These are phyloP conservation scores for Fraxinus excelsior DNA, from an alignment of 257 asterid species.

Conservation along the genomic window DNA sequence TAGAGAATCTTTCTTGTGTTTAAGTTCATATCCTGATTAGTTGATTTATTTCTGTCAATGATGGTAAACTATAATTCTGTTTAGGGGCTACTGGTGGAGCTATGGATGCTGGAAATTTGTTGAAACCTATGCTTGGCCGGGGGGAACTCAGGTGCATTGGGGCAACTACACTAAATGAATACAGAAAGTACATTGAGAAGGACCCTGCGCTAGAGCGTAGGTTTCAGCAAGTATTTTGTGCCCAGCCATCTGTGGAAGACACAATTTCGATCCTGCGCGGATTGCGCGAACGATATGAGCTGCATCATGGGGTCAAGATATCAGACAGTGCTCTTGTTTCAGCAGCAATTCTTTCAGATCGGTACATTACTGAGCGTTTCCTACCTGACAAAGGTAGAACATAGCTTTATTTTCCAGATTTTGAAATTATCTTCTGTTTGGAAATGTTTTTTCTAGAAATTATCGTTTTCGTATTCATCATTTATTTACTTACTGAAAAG, in stretches of 20 bases:
- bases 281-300: conserved; percentile 88
- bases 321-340: conserved; percentile 92
- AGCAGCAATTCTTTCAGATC: conserved; percentile 83
- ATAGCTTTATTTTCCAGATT: not conserved
- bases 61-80: conserved; percentile 20
- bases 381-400: conserved; percentile 86
- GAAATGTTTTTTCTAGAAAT: not conserved
- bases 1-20: not conserved
- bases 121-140: conserved; percentile 95
- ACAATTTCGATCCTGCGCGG: conserved; percentile 92
- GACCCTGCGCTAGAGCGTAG: conserved; percentile 96
- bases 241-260: conserved; percentile 91
- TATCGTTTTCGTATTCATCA: not conserved
- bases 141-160: conserved; percentile 95
- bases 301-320: conserved; percentile 92
- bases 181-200: conserved; percentile 88
- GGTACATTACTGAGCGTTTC: conserved; percentile 89
- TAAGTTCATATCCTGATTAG: conserved; percentile 7
- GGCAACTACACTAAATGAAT: conserved; percentile 89
- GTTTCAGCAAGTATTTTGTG: conserved; percentile 92
- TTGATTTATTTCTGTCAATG: conserved; percentile 19
- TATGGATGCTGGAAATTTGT: conserved; percentile 91
- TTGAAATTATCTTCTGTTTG: not conserved
- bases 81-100: conserved; percentile 88
- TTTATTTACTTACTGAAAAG: not conserved